Base-by-base conservation (phyloP, 768 basidiomycete species). In the Gymnopilus dilepis region DNA sequence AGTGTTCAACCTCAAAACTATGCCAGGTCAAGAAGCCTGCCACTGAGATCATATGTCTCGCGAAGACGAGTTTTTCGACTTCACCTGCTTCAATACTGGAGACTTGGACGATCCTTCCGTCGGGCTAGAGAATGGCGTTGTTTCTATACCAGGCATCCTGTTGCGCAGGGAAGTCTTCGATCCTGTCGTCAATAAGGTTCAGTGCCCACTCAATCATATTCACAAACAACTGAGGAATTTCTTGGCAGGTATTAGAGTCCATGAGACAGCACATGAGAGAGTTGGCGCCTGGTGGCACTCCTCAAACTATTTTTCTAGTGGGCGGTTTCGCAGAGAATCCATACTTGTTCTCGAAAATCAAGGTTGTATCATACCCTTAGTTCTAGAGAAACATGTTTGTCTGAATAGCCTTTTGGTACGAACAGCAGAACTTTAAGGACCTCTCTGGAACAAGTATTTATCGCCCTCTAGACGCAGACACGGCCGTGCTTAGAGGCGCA, bases 61-160 rank as follows among this genome's bases (percentile, higher is more conserved):
- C 13, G 24, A 9, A 56, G 54, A 41, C 37, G 41, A 56, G 8
- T 40, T 40, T 17, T 56, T 56, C 41, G 4, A 56, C 6, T 56
- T 56, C 22, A 38, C 34, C 24, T 56, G 54, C 41, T 56, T 56
- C 38, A 56, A 56, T 56, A 38, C 42, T 15, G 38, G 42, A 11
- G 54, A 56, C 42, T 22, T 12, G 13, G 37, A 56, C 17, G 38
- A 40, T 24, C 54, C 38, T 17, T 22, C 34, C 22, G 54, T 56
- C 24, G 54, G 37, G 19, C 34, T 56, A 21, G 22, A 38, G 12
- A 56, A 56, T 12, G 54, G 38, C 6, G 24, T 15, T 13, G 8
- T 41, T 8, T 15, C 37, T 17, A 38, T 55, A 5, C 53, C 53
- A 5, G 53, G 53, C 5, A 56, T 38, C 19, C 6, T 56, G n/a